Conservation (phyloP, 73 alveolate genomes). For the Blepharisma japonicum region DNA sequence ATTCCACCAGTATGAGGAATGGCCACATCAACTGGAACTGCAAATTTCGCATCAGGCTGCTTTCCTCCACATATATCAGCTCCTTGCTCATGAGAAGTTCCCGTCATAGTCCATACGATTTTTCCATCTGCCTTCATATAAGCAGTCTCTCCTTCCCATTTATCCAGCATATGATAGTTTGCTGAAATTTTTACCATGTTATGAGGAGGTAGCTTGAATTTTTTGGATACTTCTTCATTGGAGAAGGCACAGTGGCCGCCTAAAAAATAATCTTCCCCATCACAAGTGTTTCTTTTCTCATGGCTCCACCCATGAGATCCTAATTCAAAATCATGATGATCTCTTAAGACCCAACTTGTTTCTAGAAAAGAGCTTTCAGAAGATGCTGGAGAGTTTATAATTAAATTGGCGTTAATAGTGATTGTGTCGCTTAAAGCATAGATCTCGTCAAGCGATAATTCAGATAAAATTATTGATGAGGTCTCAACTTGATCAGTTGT, state of each 20-base stretch:
- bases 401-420: no score
- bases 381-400: no score
- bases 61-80: conserved; percentile 71
- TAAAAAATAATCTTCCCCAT: conserved; percentile 19
- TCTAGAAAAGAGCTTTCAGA: no score
- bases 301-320: no score
- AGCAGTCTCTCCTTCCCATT: conserved; percentile 83
- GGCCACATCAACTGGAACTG: conserved; percentile 24
- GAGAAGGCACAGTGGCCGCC: conserved; percentile 71
- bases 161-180: conserved; percentile 70
- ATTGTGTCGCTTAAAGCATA: no score
- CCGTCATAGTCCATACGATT: not conserved
- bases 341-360: no score
- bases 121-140: conserved; percentile 19
- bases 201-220: conserved; percentile 62
- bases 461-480: no score
- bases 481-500: no score
- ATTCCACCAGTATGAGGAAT: conserved; percentile 36
- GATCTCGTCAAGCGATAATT: no score
- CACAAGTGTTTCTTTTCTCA: no score
- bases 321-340: no score
- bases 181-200: conserved; percentile 54
- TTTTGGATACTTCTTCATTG: conserved; percentile 51
- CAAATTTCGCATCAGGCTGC: conserved; percentile 49
- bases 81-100: conserved; percentile 36